Evolutionary conservation across 345 rosid species (phyloP).

Genomic region (Lepidium didymum): DNA sequence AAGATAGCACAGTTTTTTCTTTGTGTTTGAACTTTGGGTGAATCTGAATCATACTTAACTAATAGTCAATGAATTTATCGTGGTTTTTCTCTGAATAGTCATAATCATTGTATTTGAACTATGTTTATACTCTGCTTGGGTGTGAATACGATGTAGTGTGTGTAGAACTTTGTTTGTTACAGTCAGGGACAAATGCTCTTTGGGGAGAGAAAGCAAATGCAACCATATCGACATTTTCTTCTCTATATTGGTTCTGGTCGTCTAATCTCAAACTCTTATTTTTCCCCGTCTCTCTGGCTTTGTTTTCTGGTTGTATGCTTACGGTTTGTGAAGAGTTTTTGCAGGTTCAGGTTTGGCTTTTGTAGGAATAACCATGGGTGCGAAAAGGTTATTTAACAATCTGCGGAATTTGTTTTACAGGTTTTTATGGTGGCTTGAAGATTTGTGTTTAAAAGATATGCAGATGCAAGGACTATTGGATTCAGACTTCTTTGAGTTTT

Average conservation of each 20-base stretch:
- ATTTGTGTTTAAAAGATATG: neutral
- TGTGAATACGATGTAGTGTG: neutral
- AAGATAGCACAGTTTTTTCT: neutral
- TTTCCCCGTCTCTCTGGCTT: neutral
- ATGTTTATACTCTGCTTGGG: neutral
- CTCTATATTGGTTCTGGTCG: neutral
- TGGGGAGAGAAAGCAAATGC: neutral
- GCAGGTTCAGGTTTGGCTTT: conserved; percentile 10
- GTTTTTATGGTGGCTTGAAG: conserved; percentile 2
- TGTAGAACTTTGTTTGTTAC: conserved; percentile 14
- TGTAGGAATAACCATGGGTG: neutral
- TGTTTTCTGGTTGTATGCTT: neutral
- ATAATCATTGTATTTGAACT: neutral
- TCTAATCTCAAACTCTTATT: neutral
- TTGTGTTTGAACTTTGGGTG: neutral
- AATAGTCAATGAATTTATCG: neutral
- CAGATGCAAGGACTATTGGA: neutral
- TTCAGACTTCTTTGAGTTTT: neutral
- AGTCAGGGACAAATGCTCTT: conserved; percentile 27
- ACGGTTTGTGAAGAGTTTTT: neutral
- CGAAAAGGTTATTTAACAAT: neutral
- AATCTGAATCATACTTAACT: too few relatives aligned
- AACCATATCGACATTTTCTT: neutral
- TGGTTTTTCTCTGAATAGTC: neutral
- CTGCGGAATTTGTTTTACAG: neutral